Conservation (phyloP, 805 yeast genomes). For the Yarrowia sp. region DNA sequence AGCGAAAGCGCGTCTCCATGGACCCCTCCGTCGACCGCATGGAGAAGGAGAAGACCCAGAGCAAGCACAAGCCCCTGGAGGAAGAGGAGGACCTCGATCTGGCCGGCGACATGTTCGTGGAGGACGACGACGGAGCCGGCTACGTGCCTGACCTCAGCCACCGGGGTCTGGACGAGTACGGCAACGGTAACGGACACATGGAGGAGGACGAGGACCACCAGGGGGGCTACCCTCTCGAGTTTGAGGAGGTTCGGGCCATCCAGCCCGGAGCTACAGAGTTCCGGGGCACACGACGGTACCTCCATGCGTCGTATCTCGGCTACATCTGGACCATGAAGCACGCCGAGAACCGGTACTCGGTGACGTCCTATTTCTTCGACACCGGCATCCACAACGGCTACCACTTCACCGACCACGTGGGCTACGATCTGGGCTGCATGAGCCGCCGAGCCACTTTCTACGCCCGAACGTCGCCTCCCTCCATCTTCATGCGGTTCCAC, state of each 20-base stretch:
- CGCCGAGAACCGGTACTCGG: slow-evolving; percentile 55
- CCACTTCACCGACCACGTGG: slow-evolving; percentile 73
- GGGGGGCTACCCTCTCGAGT: neutral
- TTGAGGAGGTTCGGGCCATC: slow-evolving; percentile 48
- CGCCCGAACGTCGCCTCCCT: slow-evolving; percentile 39
- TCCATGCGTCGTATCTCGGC: slow-evolving; percentile 78
- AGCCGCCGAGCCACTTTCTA: slow-evolving; percentile 64
- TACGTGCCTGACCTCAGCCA: slow-evolving; percentile 34
- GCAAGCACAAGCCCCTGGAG: neutral
- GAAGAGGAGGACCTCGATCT: slow-evolving; percentile 38
- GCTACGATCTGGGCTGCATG: slow-evolving; percentile 73
- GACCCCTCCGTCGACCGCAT: neutral
- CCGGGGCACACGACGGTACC: slow-evolving; percentile 64
- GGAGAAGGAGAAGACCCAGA: neutral
- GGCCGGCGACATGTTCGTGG: slow-evolving; percentile 47
- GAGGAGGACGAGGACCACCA: slow-evolving; percentile 10
- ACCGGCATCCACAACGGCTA: slow-evolving; percentile 71
- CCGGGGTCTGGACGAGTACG: slow-evolving; percentile 13
- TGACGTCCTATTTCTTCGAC: slow-evolving; percentile 89
- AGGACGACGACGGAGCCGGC: slow-evolving; percentile 63
- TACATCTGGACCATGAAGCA: slow-evolving; percentile 73
- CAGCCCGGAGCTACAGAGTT: slow-evolving; percentile 91
- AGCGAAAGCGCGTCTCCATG: neutral
- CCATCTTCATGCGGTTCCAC: slow-evolving; percentile 67
- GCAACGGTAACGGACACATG: slow-evolving; percentile 11